Percentiles rank a stretch among this genome's conserved stretches.
Conservation (phyloP, 768 basidiomycete species). For the Russula abietina region DNA sequence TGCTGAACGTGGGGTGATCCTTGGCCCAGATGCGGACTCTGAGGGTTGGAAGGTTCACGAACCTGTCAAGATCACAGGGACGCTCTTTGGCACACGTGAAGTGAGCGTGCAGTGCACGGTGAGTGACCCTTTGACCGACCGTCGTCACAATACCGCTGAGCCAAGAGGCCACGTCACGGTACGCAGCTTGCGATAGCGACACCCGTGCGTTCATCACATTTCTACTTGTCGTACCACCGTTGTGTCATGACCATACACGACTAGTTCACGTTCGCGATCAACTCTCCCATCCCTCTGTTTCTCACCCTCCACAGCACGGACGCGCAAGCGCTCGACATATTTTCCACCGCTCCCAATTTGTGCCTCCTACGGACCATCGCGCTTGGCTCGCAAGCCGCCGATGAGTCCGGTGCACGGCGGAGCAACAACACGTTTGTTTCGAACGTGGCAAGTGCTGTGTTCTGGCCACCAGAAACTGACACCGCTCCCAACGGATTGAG, state of each 20-base stretch:
- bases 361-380: slow-evolving; percentile 43
- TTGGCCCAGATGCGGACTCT: slow-evolving; percentile 38
- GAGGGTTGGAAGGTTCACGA: slow-evolving; percentile 37
- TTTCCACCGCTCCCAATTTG: slow-evolving; percentile 39
- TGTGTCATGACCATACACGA: no score
- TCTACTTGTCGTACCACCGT: background rate
- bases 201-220: slow-evolving; percentile 33
- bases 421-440: slow-evolving; percentile 45
- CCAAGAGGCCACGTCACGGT: no score
- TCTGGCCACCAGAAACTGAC: slow-evolving; percentile 42
- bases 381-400: slow-evolving; percentile 33
- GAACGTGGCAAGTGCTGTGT: slow-evolving; percentile 39
- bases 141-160: background rate
- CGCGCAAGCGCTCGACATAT: slow-evolving; percentile 44
- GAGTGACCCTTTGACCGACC: slow-evolving; percentile 18
- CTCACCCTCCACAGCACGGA: slow-evolving; percentile 43
- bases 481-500: slow-evolving; percentile 12
- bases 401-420: slow-evolving; percentile 29
- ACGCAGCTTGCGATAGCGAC: slow-evolving; percentile 47
- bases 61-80: slow-evolving; percentile 33
- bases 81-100: slow-evolving; percentile 32
- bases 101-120: slow-evolving; percentile 33
- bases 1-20: slow-evolving; percentile 30
- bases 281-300: slow-evolving; percentile 45
- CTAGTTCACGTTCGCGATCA: slow-evolving; percentile 47